Conservation (phyloP, 192 early-diverging fungal genomes). For the Podochytrium sp. region DNA sequence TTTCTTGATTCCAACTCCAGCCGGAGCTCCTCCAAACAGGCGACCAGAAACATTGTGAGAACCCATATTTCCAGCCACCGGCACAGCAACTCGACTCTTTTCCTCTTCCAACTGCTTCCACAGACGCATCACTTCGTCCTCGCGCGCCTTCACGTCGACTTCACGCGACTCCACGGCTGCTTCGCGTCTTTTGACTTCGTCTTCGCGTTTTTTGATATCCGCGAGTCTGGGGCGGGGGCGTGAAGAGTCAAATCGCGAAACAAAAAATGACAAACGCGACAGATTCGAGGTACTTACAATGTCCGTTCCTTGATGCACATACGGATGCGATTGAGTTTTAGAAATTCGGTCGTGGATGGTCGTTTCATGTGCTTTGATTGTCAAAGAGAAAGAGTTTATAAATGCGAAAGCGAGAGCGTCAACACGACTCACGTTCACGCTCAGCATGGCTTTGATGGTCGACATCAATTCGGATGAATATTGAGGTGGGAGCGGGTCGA, state of each 20-base stretch:
- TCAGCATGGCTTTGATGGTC: slow-evolving; percentile 60
- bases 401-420: background rate
- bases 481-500: slow-evolving; percentile 54
- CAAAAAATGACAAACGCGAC: background rate
- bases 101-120: background rate
- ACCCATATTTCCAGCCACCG: background rate
- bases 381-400: slow-evolving; percentile 4
- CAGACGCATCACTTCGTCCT: slow-evolving; percentile 29
- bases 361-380: slow-evolving; percentile 11
- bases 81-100: background rate
- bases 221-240: no score
- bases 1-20: no score
- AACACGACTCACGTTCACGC: slow-evolving; percentile 52
- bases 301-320: slow-evolving; percentile 13
- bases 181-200: slow-evolving; percentile 35
- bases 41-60: no score
- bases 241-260: background rate
- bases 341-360: slow-evolving; percentile 14
- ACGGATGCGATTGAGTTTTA: slow-evolving; percentile 13
- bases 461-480: slow-evolving; percentile 42
- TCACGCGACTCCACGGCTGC: slow-evolving; percentile 25
- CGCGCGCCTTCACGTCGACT: slow-evolving; percentile 11
- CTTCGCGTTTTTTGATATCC: slow-evolving; percentile 33
- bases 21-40: no score
- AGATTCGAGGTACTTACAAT: background rate